These are phyloP conservation scores for Spathaspora sp. DNA, from an alignment of 805 yeast species.

Conservation along the genomic window DNA sequence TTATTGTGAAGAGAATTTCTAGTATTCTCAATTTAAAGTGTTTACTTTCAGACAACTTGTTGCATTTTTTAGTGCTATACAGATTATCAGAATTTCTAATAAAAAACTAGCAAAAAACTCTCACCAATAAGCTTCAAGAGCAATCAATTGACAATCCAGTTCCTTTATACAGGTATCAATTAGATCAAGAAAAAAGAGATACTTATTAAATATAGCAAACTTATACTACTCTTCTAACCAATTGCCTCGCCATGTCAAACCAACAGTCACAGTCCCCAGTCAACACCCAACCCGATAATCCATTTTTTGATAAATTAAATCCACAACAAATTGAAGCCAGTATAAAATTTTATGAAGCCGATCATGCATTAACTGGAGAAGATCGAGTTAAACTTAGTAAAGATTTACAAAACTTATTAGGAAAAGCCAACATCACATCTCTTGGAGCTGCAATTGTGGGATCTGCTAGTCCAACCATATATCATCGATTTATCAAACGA, in stretches of 20 bases:
- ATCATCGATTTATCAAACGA: conserved; percentile 10
- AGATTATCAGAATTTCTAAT: no score
- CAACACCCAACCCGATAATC: neutral
- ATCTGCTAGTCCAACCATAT: conserved; percentile 29
- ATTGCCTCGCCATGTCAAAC: neutral
- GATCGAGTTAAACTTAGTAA: conserved; percentile 29
- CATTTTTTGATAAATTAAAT: conserved; percentile 16
- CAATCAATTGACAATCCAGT: neutral
- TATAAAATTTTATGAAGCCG: conserved; percentile 39
- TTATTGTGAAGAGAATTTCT: no score
- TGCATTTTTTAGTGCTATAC: no score
- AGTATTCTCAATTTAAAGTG: no score
- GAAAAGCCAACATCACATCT: conserved; percentile 22
- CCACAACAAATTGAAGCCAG: conserved; percentile 36
- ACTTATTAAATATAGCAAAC: no score
- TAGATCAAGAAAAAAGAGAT: no score
- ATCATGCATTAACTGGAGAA: conserved; percentile 24
- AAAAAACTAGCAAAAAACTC: no score
- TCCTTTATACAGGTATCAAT: neutral
- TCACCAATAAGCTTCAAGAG: no score
- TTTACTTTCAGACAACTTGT: no score
- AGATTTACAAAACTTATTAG: conserved; percentile 24
- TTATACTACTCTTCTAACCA: no score
- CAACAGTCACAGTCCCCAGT: neutral
- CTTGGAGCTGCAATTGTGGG: conserved; percentile 22